phyloP scores from a whole-genome alignment of 164 flowering plant genomes.

The Stephania cephalantha region DNA sequence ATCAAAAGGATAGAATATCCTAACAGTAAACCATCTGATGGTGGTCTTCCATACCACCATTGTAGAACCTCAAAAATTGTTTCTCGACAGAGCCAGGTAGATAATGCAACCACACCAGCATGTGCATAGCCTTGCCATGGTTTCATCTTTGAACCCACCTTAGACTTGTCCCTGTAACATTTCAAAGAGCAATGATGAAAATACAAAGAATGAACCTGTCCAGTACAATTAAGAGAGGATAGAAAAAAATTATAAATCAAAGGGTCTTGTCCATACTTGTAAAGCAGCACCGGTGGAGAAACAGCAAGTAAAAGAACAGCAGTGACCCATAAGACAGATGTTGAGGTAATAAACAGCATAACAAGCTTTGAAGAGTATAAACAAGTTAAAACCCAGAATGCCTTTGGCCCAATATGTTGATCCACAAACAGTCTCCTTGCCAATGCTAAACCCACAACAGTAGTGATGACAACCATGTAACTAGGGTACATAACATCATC shows the following conservation, averaged over 20 bases:
- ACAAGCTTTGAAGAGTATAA: slow-evolving; percentile 78
- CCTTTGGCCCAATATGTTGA: slow-evolving; percentile 68
- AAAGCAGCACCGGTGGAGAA: slow-evolving; percentile 94
- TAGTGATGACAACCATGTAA: slow-evolving; percentile 86
- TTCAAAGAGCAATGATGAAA: slow-evolving; percentile 1
- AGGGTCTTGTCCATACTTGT: slow-evolving; percentile 51
- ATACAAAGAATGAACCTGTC: background rate
- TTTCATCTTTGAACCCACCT: slow-evolving; percentile 72
- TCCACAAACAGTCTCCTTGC: slow-evolving; percentile 76
- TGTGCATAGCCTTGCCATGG: slow-evolving; percentile 92
- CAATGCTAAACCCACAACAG: slow-evolving; percentile 72
- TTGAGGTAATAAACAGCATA: slow-evolving; percentile 80
- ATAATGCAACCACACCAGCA: slow-evolving; percentile 70
- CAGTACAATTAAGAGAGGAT: background rate
- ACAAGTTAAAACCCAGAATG: slow-evolving; percentile 83
- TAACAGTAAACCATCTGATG: slow-evolving; percentile 84
- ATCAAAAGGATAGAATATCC: slow-evolving; percentile 72
- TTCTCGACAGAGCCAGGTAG: slow-evolving; percentile 92
- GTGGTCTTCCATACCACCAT: slow-evolving; percentile 95
- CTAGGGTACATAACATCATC: slow-evolving; percentile 98
- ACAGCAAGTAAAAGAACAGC: slow-evolving; percentile 80
- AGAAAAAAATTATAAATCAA: background rate
- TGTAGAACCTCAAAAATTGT: slow-evolving; percentile 94
- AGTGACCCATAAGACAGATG: slow-evolving; percentile 72
- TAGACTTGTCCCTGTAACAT: slow-evolving; percentile 67